Evolutionary conservation across 345 rosid genomes (phyloP).

Genomic region (Salix exigua): DNA sequence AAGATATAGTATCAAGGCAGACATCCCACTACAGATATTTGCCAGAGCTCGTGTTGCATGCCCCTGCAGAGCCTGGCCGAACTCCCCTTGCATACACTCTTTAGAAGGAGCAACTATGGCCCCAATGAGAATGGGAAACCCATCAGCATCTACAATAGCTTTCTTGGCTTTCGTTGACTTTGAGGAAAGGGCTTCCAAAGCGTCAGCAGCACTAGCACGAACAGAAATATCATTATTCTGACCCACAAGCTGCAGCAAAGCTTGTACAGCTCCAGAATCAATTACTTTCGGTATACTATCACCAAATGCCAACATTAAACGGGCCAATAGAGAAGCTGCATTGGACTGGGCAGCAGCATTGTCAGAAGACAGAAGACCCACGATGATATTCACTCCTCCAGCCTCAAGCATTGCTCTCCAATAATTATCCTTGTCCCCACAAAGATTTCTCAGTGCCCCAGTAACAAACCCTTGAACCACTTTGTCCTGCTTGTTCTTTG

Average conservation of each 20-base stretch:
- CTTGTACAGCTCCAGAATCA: constrained; percentile 69
- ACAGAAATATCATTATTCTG: constrained; percentile 51
- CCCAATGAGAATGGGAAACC: constrained; percentile 59
- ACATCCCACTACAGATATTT: constrained; percentile 73
- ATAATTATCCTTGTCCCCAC: constrained; percentile 64
- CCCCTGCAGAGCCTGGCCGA: constrained; percentile 49
- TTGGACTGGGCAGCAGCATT: constrained; percentile 69
- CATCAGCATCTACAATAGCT: constrained; percentile 57
- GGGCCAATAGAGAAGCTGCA: constrained; percentile 88
- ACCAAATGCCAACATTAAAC: constrained; percentile 58
- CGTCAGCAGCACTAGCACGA: constrained; percentile 77
- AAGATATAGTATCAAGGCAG: constrained; percentile 58
- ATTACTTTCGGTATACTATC: constrained; percentile 60
- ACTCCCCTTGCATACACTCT: constrained; percentile 67
- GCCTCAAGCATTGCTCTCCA: constrained; percentile 71
- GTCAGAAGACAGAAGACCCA: constrained; percentile 72
- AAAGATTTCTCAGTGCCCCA: constrained; percentile 89
- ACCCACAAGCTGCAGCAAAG: constrained; percentile 57
- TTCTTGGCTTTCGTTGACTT: constrained; percentile 61
- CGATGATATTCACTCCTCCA: constrained; percentile 67
- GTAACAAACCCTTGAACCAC: constrained; percentile 75
- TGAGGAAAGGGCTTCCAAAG: constrained; percentile 71
- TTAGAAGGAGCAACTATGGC: constrained; percentile 83
- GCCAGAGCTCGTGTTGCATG: constrained; percentile 75
- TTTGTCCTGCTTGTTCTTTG: constrained; percentile 54